These are phyloP conservation scores for Mortierella polycephala DNA, from an alignment of 371 early-diverging fungal species.

Conservation along the genomic window DNA sequence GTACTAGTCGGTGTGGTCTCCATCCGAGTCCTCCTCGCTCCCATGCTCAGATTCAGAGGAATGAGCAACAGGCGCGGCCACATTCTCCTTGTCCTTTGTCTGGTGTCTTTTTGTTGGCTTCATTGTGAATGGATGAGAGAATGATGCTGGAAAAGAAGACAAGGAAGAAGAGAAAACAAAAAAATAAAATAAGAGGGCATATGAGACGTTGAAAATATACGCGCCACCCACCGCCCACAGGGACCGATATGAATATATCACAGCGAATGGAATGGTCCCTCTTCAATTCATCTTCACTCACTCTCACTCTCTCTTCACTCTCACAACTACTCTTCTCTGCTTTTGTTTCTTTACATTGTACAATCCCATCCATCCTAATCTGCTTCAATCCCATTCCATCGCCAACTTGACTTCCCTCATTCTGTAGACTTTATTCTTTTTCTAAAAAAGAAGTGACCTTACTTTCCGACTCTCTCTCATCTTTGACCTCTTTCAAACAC, in stretches of 20 bases:
- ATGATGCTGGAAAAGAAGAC: background rate
- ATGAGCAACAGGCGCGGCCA: background rate
- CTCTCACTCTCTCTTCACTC: background rate
- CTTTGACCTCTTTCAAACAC: background rate
- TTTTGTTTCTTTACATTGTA: background rate
- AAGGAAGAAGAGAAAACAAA: background rate
- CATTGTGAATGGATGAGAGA: conserved; percentile 2
- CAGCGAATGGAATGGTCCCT: too few species aligned
- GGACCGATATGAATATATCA: too few species aligned
- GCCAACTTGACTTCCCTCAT: background rate
- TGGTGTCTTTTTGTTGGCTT: conserved; percentile 7
- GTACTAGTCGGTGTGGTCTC: too few species aligned
- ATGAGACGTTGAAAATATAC: background rate
- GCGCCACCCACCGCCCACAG: background rate
- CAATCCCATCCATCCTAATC: background rate
- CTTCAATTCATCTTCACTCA: too few species aligned
- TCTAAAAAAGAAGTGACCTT: too few species aligned
- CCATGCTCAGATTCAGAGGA: too few species aligned
- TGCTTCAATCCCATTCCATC: background rate
- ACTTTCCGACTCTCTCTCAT: too few species aligned
- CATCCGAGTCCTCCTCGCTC: too few species aligned
- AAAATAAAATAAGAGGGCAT: conserved; percentile 6
- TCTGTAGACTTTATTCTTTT: background rate
- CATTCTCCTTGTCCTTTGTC: background rate
- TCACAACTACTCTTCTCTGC: background rate